phyloP scores from a whole-genome alignment of 108 stramenopile species.

The Stephanodiscus triporus region DNA sequence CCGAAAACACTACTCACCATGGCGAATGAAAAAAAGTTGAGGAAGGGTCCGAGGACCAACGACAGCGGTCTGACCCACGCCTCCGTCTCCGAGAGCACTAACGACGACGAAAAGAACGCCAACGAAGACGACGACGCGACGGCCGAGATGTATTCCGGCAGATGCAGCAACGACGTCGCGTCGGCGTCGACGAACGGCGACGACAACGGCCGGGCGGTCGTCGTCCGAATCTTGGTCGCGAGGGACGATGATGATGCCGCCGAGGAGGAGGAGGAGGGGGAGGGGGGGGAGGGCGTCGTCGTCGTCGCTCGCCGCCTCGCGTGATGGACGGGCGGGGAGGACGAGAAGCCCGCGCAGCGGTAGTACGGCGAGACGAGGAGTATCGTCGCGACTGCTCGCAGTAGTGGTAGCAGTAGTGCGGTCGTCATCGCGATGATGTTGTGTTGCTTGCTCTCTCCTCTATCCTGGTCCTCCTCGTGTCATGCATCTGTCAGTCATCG shows the following conservation, averaged over 20 bases:
- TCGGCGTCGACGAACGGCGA: background rate
- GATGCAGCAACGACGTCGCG: background rate
- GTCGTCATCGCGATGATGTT: background rate
- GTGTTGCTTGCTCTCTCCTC: background rate
- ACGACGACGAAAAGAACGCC: conserved; percentile 17
- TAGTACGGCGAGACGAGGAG: background rate
- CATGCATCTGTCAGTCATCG: too few species aligned
- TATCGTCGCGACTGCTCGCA: background rate
- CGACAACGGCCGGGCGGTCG: background rate
- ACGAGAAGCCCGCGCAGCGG: background rate
- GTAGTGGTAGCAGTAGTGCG: too few species aligned
- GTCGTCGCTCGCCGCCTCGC: background rate
- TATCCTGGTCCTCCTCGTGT: too few species aligned
- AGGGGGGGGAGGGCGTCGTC: background rate
- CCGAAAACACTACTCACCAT: conserved; percentile 54
- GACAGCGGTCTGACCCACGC: conserved; percentile 85
- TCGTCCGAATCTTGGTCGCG: too few species aligned
- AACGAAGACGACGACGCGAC: background rate
- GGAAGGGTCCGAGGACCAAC: conserved; percentile 68
- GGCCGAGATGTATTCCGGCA: background rate
- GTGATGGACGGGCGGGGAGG: background rate
- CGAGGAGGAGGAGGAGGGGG: background rate
- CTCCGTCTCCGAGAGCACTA: conserved; percentile 81
- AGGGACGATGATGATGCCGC: background rate
- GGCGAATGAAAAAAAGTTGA: conserved; percentile 84